Percentiles rank a stretch among this genome's conserved stretches.
Evolutionary conservation across 2,329 filamentous ascomycete genomes (phyloP).

Genomic region (Sclerotinia nivalis): DNA sequence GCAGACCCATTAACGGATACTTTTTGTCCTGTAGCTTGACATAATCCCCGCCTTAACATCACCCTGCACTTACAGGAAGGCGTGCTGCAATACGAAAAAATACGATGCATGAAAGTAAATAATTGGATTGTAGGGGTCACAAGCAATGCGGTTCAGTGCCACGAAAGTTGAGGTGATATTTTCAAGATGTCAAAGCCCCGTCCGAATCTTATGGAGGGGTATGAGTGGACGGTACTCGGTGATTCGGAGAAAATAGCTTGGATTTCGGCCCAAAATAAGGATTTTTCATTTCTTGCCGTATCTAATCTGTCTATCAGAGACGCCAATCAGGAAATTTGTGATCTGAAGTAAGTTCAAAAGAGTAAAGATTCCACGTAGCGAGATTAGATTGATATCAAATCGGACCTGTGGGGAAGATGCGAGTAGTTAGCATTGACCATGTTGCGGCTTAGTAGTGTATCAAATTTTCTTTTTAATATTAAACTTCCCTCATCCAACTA

Average conservation of each 20-base stretch:
- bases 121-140: constrained; percentile 19
- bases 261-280: constrained; percentile 11
- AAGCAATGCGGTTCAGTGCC: constrained; percentile 21
- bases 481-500: background rate
- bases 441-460: background rate
- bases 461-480: constrained; percentile 1
- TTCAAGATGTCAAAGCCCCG: constrained; percentile 18
- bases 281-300: constrained; percentile 18
- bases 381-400: constrained; percentile 23
- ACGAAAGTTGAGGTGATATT: constrained; percentile 16
- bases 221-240: constrained; percentile 13
- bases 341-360: constrained; percentile 15
- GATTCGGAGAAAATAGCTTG: constrained; percentile 22
- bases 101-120: constrained; percentile 5
- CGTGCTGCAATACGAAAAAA: constrained; percentile 23
- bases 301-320: constrained; percentile 14
- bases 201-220: constrained; percentile 14
- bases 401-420: constrained; percentile 15
- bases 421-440: background rate
- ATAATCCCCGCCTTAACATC: constrained; percentile 16
- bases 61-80: constrained; percentile 24
- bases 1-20: constrained; percentile 22
- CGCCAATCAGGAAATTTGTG: constrained; percentile 18
- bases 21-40: constrained; percentile 16
- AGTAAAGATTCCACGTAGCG: constrained; percentile 12